Evolutionary conservation across 306 rosid genomes (phyloP).

Genomic region (Biancaea sappan): DNA sequence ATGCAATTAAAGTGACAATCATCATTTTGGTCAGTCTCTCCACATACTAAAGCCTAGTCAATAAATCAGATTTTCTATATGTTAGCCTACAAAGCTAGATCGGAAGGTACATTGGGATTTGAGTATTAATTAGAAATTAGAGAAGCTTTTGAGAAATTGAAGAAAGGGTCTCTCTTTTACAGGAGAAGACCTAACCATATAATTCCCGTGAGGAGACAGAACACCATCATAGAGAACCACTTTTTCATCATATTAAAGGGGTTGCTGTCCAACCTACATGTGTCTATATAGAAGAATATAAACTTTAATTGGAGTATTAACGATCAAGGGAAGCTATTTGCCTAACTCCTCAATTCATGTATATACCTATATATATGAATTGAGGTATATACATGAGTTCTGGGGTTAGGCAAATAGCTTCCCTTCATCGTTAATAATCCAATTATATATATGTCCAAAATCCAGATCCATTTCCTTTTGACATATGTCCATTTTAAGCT

Average conservation of each 20-base stretch:
- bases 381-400: not conserved
- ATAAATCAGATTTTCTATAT: conserved; percentile 5
- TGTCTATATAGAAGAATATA: too few relatives aligned
- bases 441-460: not conserved
- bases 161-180: not conserved
- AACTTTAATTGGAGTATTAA: too few relatives aligned
- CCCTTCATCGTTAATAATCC: conserved; percentile 16
- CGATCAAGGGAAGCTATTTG: too few relatives aligned
- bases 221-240: not conserved
- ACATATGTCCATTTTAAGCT: conserved; percentile 29
- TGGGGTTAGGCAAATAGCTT: conserved; percentile 31
- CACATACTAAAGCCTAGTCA: conserved; percentile 1
- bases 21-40: conserved; percentile 2
- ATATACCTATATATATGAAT: too few relatives aligned
- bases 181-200: conserved; percentile 26
- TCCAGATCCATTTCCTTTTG: conserved; percentile 3
- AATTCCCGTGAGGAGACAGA: conserved; percentile 10
- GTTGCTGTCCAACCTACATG: conserved; percentile 1
- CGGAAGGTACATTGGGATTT: not conserved
- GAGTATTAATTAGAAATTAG: not conserved
- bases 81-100: not conserved
- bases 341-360: too few relatives aligned
- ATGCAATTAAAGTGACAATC: not conserved
- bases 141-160: not conserved
- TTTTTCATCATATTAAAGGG: conserved; percentile 25